phyloP scores from a whole-genome alignment of 768 basidiomycete genomes.

The Pluteus cervinus region DNA sequence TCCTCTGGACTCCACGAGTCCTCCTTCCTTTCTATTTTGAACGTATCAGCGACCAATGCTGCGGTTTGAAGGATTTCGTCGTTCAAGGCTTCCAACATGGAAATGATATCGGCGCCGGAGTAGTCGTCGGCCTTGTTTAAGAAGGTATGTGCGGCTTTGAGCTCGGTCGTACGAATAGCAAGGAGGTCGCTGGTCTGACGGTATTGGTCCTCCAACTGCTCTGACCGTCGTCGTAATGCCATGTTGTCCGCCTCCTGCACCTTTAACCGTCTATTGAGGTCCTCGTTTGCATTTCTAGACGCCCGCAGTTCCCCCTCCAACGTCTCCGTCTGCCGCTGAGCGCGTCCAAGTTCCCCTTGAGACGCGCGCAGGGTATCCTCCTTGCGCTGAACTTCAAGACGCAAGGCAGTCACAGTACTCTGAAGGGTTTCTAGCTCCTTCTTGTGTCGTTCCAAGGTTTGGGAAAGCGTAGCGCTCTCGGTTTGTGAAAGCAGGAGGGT shows the following conservation, averaged over 20 bases:
- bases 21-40: constrained; percentile 23
- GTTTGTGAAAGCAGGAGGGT: neutral
- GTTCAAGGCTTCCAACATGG: constrained; percentile 41
- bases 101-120: constrained; percentile 43
- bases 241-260: constrained; percentile 13
- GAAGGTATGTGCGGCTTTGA: constrained; percentile 44
- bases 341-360: constrained; percentile 13
- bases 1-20: constrained; percentile 11
- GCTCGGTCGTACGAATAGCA: constrained; percentile 36
- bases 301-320: constrained; percentile 15
- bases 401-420: neutral
- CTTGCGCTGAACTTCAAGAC: constrained; percentile 1
- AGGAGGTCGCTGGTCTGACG: constrained; percentile 24
- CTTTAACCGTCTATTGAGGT: constrained; percentile 12
- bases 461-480: neutral
- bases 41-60: constrained; percentile 41
- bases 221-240: constrained; percentile 13
- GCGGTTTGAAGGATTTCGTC: constrained; percentile 45
- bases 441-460: neutral
- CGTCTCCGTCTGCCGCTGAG: constrained; percentile 10
- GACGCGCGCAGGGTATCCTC: constrained; percentile 6
- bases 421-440: constrained; percentile 1
- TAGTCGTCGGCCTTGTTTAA: constrained; percentile 38
- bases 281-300: constrained; percentile 12
- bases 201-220: constrained; percentile 14